Evolutionary conservation across 495 filamentous ascomycete species (phyloP), one percentile per base, ranked within the genome.

Genomic region (Articulospora tetracladia): DNA sequence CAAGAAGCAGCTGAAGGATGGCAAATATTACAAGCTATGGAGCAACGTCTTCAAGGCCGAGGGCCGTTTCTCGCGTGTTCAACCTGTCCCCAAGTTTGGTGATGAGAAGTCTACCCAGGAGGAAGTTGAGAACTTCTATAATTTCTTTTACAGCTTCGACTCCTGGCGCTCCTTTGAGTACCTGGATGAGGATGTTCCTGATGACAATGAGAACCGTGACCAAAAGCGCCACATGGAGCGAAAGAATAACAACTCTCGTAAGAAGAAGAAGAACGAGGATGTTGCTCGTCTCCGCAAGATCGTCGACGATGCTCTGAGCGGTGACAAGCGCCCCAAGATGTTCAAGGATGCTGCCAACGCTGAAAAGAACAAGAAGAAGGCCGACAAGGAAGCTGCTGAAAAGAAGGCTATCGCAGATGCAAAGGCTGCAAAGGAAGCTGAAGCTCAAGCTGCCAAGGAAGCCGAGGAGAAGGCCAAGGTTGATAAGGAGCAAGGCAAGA

Each of bases 81-180:
- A 95, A 69, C 92, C 92, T 24, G 95, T 97, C 12, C 95, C 94
- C 1, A 72, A 77, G 60, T 83, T 98, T 34, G 88, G 94, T 55
- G 83, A 93, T 72, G 92, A 95, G 46, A 89, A 94, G 64, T 87
- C 85, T 67, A 84, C 86, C 68, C 87, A 91, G 72, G 89, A 95
- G 69, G 87, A 93, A 1, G 93, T 98, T 25, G 90, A 97, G 69
- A 76, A 77, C 57, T 98, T 98, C 79, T 98, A 98, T 82, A 96
- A 98, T 81, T 98, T 97, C 83, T 98, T 90, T 88, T 98, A 97
- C 82, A 92, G 92, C 79, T 94, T 98, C 68, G 95, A 98, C 82
- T 93, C 88, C 73, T 98, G 94, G 94, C 82, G 94, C 51, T 85
- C 89, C 24, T 98, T 98, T 73, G 94, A 98, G 77, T 98, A 98